phyloP scores from a whole-genome alignment of 2,329 filamentous ascomycete species.

The Parastagonospora nodorum region DNA sequence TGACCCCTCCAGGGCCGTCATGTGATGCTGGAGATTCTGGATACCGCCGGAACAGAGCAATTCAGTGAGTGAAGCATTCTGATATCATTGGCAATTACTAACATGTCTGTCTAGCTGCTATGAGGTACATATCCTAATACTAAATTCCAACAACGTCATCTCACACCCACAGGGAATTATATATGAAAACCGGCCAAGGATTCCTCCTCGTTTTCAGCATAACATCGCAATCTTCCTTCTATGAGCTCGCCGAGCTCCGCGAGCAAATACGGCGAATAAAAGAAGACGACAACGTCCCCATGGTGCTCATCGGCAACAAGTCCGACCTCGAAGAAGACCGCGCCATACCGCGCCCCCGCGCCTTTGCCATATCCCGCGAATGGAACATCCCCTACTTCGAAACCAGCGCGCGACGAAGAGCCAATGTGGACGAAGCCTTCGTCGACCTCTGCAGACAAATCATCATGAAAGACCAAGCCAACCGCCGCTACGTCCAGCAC shows the following conservation, averaged over 20 bases:
- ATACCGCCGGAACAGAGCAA: slow-evolving; percentile 90
- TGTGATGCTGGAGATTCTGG: slow-evolving; percentile 87
- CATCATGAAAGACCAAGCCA: slow-evolving; percentile 70
- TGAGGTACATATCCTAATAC: slow-evolving; percentile 36
- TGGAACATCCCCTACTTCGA: slow-evolving; percentile 94
- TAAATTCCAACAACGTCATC: slow-evolving; percentile 8
- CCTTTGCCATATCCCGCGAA: slow-evolving; percentile 81
- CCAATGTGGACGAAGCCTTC: slow-evolving; percentile 91
- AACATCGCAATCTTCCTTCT: slow-evolving; percentile 80
- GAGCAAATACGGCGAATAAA: slow-evolving; percentile 93
- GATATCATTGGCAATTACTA: slow-evolving; percentile 11
- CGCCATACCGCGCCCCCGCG: slow-evolving; percentile 75
- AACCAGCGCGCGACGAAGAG: slow-evolving; percentile 78
- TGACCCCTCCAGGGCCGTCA: slow-evolving; percentile 70
- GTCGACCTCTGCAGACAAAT: slow-evolving; percentile 83
- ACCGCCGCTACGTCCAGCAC: slow-evolving; percentile 24
- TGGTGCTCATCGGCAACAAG: slow-evolving; percentile 93
- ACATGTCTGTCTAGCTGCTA: slow-evolving; percentile 33
- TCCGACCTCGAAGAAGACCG: slow-evolving; percentile 87
- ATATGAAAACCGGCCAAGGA: slow-evolving; percentile 92
- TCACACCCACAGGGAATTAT: slow-evolving; percentile 36
- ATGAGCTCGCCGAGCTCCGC: slow-evolving; percentile 78
- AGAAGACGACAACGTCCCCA: slow-evolving; percentile 80
- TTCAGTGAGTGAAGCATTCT: slow-evolving; percentile 69
- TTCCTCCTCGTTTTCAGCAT: slow-evolving; percentile 94